Percentiles rank a stretch among this genome's conserved stretches.
Evolutionary conservation across 192 early-diverging fungal genomes (phyloP).

Genomic region (Dissophora ornata): DNA sequence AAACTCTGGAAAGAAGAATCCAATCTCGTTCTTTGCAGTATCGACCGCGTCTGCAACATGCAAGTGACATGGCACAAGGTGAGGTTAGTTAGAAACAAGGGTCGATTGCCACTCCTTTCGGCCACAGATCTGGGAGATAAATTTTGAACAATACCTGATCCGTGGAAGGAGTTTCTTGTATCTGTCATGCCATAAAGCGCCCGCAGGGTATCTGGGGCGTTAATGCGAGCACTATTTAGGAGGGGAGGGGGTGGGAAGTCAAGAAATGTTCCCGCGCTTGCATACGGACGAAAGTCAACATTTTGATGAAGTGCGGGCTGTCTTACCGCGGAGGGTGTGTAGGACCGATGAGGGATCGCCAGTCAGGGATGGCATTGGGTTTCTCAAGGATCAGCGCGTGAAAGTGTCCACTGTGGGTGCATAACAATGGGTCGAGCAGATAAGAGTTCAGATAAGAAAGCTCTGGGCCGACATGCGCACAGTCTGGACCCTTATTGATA

Average conservation of each 20-base stretch:
- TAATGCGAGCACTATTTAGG: slow-evolving; percentile 63
- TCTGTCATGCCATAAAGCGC: slow-evolving; percentile 78
- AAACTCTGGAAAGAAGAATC: slow-evolving; percentile 70
- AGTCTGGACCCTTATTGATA: too few species aligned
- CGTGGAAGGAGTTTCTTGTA: slow-evolving; percentile 81
- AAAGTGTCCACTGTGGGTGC: slow-evolving; percentile 65
- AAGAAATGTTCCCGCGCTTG: too few species aligned
- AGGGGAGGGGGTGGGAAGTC: too few species aligned
- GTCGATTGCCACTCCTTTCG: too few species aligned
- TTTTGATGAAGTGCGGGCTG: background rate
- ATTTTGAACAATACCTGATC: too few species aligned
- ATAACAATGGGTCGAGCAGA: too few species aligned
- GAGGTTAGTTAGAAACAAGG: too few species aligned
- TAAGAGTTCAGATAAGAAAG: slow-evolving; percentile 3
- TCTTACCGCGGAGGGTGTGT: slow-evolving; percentile 73
- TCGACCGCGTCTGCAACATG: slow-evolving; percentile 63
- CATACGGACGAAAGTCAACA: too few species aligned
- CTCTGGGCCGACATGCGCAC: too few species aligned
- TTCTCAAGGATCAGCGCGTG: slow-evolving; percentile 67
- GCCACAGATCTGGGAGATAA: too few species aligned
- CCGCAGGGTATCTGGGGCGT: slow-evolving; percentile 63
- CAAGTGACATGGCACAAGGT: background rate
- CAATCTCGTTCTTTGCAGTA: slow-evolving; percentile 68
- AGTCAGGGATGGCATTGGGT: slow-evolving; percentile 68
- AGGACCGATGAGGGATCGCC: slow-evolving; percentile 72